Evolutionary conservation across 2,329 filamentous ascomycete species (phyloP).

Genomic region (Amauroascus niger): DNA sequence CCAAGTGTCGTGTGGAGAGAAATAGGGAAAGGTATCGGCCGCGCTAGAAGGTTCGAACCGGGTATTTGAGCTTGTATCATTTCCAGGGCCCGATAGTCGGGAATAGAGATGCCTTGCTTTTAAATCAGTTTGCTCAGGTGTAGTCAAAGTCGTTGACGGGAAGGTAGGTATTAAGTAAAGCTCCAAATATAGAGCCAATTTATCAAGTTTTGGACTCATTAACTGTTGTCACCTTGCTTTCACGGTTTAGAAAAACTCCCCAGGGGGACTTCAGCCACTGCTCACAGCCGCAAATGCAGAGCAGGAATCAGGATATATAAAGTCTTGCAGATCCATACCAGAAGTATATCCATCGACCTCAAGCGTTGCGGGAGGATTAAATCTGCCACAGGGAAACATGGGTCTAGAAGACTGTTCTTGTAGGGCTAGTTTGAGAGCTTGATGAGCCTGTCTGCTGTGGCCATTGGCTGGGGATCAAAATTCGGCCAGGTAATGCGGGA

Average conservation of each 20-base stretch:
- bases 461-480: conserved; percentile 5
- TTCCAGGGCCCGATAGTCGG: neutral
- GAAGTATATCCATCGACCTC: neutral
- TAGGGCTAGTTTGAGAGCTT: conserved; percentile 7
- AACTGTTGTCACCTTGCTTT: conserved; percentile 6
- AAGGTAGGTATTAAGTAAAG: neutral
- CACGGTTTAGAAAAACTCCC: neutral
- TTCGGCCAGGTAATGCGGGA: conserved; percentile 5
- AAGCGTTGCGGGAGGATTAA: conserved; percentile 5
- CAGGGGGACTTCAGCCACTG: conserved; percentile 9
- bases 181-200: conserved; percentile 7
- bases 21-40: neutral
- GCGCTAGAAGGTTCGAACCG: neutral
- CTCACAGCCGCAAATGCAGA: conserved; percentile 4
- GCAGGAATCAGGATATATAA: neutral
- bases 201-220: conserved; percentile 8
- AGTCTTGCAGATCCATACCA: conserved; percentile 6
- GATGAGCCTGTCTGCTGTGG: neutral
- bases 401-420: conserved; percentile 7
- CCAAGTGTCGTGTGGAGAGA: neutral
- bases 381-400: conserved; percentile 7
- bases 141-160: neutral
- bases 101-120: neutral
- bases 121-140: neutral
- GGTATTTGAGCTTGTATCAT: conserved; percentile 4